Base-by-base conservation (phyloP, 2,329 filamentous ascomycete species). In the Colletotrichum tropicale region DNA sequence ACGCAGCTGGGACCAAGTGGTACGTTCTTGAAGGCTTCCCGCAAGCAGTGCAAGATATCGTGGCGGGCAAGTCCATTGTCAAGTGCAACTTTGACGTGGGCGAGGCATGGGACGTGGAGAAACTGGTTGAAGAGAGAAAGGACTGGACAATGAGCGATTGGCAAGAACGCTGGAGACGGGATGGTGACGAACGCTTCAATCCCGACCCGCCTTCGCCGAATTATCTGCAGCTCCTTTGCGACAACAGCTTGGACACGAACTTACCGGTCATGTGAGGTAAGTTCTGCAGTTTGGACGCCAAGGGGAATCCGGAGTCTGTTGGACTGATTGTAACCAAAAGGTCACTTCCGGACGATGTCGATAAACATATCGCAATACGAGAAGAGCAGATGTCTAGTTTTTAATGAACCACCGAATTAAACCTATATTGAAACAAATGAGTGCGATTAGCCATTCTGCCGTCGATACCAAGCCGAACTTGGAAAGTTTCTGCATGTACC, bases 131-230 rank as follows among this genome's bases (percentile, higher is more conserved):
- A 21, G 43, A 48, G 3, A 48, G 43, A 6, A 48, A 48, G 3
- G 0, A 12, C 0, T 48, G 43, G 43, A 48, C 43, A 48, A 48
- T 12, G 43, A 48, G 43, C 3, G 18, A 48, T 10, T 48, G 43
- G 43, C 0, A 48, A 7, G 0, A 48, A 2, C 43, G 43, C 43
- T 48, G 43, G 43, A 0, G 12, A 48, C 43, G 43, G 18, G 43
- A 2, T 6, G 3, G 1, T 2, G 5, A 12, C 18, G 18, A 0
- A 48, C 43, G 10, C 0, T 12, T 48, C 43, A 1, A n/a, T 1
- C 43, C 43, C 43, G n/a, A 48, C 2, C 43, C 43, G 43, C 43
- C 43, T 1, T 48, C 43, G 43, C 43, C 43, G 10, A n/a, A 21
- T 1, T 48, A 48, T 48, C 43, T 48, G 3, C 43, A n/a, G 18